phyloP scores from a whole-genome alignment of 768 basidiomycete species.

The Pulveroboletus sp. region DNA sequence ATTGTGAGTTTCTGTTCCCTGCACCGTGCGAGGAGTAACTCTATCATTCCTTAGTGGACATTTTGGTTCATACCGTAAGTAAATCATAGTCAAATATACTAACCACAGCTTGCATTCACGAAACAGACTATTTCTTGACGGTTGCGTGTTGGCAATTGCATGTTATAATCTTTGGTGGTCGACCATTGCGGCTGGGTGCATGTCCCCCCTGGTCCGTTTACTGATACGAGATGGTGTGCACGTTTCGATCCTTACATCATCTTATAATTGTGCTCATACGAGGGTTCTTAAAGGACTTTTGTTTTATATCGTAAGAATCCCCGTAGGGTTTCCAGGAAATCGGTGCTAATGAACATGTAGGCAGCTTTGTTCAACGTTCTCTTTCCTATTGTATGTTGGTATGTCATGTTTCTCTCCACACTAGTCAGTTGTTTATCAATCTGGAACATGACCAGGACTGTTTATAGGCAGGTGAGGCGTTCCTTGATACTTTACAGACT shows the following conservation, averaged over 20 bases:
- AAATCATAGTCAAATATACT: too few relatives aligned
- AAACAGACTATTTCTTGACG: slow-evolving; percentile 19
- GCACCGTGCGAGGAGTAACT: neutral
- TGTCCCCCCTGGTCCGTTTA: slow-evolving; percentile 4
- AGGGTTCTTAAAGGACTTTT: slow-evolving; percentile 6
- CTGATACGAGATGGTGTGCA: slow-evolving; percentile 11
- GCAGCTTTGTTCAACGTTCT: slow-evolving; percentile 9
- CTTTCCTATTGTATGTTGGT: slow-evolving; percentile 15
- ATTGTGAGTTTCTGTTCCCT: slow-evolving; percentile 1
- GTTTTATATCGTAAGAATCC: slow-evolving; percentile 19
- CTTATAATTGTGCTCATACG: neutral
- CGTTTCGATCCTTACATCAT: neutral
- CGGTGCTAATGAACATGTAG: slow-evolving; percentile 1
- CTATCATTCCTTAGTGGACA: slow-evolving; percentile 11
- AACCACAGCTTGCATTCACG: neutral
- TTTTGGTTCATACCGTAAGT: slow-evolving; percentile 13
- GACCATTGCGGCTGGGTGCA: neutral
- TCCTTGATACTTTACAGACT: too few relatives aligned
- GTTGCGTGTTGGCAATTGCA: slow-evolving; percentile 1
- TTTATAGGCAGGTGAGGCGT: slow-evolving; percentile 3
- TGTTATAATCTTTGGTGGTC: slow-evolving; percentile 2
- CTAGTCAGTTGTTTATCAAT: neutral
- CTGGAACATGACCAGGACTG: slow-evolving; percentile 4
- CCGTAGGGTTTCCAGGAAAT: neutral
- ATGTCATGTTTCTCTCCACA: slow-evolving; percentile 1